These are phyloP conservation scores for Paecilomyces niveus DNA, from an alignment of 2,329 filamentous ascomycete genomes.

Conservation along the genomic window DNA sequence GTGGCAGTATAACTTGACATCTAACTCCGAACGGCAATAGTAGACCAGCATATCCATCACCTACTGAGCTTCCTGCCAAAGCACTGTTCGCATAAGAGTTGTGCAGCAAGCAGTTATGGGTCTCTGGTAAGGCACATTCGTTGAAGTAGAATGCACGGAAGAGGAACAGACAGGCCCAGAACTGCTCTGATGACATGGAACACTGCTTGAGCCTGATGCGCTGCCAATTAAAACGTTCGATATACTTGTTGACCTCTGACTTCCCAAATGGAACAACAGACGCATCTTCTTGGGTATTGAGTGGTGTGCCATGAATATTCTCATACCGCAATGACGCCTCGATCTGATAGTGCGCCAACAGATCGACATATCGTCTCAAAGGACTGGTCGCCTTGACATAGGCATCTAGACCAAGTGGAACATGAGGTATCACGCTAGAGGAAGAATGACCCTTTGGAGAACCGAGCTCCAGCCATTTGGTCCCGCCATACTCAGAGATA, in stretches of 20 bases:
- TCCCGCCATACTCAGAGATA: conserved; percentile 35
- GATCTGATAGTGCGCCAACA: conserved; percentile 58
- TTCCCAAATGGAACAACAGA: conserved; percentile 44
- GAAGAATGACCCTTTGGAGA: conserved; percentile 36
- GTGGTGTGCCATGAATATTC: conserved; percentile 36
- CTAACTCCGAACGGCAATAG: conserved; percentile 25
- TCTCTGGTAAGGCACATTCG: conserved; percentile 45
- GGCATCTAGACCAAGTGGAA: conserved; percentile 43
- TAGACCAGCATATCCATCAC: conserved; percentile 17
- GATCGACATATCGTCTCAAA: conserved; percentile 53
- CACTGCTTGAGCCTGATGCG: conserved; percentile 36
- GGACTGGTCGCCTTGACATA: conserved; percentile 57
- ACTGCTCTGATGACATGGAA: conserved; percentile 25
- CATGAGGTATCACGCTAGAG: conserved; percentile 43
- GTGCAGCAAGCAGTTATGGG: conserved; percentile 33
- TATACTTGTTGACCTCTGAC: conserved; percentile 41
- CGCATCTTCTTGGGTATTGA: conserved; percentile 25
- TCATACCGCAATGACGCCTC: conserved; percentile 55
- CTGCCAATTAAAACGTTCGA: conserved; percentile 37
- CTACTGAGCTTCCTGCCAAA: conserved; percentile 13
- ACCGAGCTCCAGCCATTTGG: conserved; percentile 29
- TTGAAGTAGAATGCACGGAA: conserved; percentile 52
- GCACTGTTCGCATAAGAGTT: conserved; percentile 15
- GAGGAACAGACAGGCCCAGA: conserved; percentile 49
- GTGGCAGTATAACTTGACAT: conserved; percentile 20